phyloP scores from a whole-genome alignment of 371 early-diverging fungal genomes.

The Massospora cicadina region DNA sequence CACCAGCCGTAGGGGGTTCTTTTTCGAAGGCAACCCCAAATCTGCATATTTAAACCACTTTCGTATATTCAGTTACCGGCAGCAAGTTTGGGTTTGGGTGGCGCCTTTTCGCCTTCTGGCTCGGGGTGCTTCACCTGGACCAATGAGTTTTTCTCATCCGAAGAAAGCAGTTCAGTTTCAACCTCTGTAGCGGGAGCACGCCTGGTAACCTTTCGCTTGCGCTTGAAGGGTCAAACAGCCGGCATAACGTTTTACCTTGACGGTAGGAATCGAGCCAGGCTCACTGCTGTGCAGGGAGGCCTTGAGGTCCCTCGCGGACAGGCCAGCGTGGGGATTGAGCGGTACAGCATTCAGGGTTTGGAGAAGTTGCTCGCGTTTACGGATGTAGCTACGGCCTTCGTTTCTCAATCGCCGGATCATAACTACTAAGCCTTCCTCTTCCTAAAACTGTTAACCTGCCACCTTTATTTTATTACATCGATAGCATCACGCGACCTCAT shows the following conservation, averaged over 20 bases:
- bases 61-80: too few species aligned
- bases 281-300: background rate
- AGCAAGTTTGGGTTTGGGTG: too few species aligned
- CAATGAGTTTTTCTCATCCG: background rate
- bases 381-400: background rate
- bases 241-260: background rate
- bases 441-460: background rate
- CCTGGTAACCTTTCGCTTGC: background rate
- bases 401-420: constrained; percentile 4
- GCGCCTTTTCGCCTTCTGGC: too few species aligned
- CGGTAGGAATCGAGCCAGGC: background rate
- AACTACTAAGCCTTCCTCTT: background rate
- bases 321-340: background rate
- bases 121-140: too few species aligned
- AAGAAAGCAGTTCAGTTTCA: background rate
- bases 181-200: background rate
- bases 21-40: background rate
- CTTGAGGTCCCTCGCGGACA: background rate
- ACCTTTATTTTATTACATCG: background rate
- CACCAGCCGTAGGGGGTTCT: background rate
- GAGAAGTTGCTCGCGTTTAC: constrained; percentile 2
- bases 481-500: background rate
- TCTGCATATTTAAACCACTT: too few species aligned
- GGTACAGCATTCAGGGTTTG: background rate
- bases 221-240: background rate